phyloP scores from a whole-genome alignment of 805 yeast species.

The Candida dajiaensis region DNA sequence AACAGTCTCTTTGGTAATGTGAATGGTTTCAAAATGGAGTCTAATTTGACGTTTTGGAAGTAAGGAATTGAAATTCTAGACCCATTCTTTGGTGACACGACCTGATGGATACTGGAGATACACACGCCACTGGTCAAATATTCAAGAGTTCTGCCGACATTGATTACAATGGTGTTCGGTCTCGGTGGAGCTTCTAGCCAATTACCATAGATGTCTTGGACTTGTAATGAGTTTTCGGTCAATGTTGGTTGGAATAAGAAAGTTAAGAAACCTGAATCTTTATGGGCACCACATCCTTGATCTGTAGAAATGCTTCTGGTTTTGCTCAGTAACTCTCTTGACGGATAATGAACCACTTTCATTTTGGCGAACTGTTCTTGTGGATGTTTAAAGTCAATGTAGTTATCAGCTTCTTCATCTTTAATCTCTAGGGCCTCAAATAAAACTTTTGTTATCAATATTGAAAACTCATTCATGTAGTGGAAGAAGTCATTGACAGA shows the following conservation, averaged over 20 bases:
- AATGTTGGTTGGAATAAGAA: slow-evolving; percentile 31
- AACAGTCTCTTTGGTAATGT: slow-evolving; percentile 28
- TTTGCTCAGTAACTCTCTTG: background rate
- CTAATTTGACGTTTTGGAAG: slow-evolving; percentile 37
- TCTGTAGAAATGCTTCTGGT: slow-evolving; percentile 2
- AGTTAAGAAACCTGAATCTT: slow-evolving; percentile 35
- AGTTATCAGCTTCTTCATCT: slow-evolving; percentile 36
- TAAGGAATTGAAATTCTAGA: slow-evolving; percentile 36
- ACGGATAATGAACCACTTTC: slow-evolving; percentile 36
- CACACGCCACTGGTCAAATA: slow-evolving; percentile 40
- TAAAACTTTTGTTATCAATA: slow-evolving; percentile 38
- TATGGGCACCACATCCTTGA: slow-evolving; percentile 37
- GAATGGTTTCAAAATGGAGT: slow-evolving; percentile 27
- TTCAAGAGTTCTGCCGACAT: slow-evolving; percentile 39
- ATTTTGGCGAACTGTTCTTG: slow-evolving; percentile 25
- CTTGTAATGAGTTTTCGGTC: slow-evolving; percentile 28
- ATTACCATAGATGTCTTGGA: slow-evolving; percentile 37
- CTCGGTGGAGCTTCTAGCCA: slow-evolving; percentile 35
- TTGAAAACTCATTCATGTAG: slow-evolving; percentile 40
- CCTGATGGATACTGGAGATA: slow-evolving; percentile 39
- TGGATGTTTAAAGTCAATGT: slow-evolving; percentile 33
- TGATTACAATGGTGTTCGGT: slow-evolving; percentile 32
- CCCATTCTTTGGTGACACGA: slow-evolving; percentile 17
- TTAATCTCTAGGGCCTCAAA: slow-evolving; percentile 51
- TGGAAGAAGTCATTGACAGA: slow-evolving; percentile 30